phyloP scores from a whole-genome alignment of 2,329 filamentous ascomycete genomes.

The Amauroascus verrucosus region DNA sequence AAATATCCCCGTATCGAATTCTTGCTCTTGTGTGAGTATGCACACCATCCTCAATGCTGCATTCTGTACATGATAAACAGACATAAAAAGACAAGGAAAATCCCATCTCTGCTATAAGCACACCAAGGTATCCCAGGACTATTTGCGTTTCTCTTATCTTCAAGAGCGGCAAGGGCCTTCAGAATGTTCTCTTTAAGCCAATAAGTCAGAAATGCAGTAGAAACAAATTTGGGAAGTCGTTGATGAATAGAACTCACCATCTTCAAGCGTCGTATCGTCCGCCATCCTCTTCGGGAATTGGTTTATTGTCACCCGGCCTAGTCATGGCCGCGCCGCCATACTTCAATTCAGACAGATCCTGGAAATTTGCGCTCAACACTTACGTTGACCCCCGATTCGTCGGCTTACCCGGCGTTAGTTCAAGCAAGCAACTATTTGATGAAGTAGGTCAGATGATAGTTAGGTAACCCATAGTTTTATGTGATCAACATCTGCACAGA shows the following conservation, averaged over 20 bases:
- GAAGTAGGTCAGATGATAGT: too few relatives aligned
- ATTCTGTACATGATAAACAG: too few relatives aligned
- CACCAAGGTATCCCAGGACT: too few relatives aligned
- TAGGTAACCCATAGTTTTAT: too few relatives aligned
- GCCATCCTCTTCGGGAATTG: slow-evolving; percentile 35
- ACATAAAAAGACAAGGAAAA: too few relatives aligned
- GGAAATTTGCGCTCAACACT: slow-evolving; percentile 31
- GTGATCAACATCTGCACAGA: too few relatives aligned
- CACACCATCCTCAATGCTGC: too few relatives aligned
- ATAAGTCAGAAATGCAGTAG: background rate
- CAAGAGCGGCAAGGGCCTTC: slow-evolving; percentile 29
- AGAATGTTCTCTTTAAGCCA: slow-evolving; percentile 30
- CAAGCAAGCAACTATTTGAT: background rate
- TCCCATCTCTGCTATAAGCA: background rate
- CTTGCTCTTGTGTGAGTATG: too few relatives aligned
- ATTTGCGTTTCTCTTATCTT: slow-evolving; percentile 24
- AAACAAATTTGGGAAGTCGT: background rate
- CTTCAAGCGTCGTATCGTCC: slow-evolving; percentile 31
- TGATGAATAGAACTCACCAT: slow-evolving; percentile 23
- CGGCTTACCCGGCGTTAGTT: slow-evolving; percentile 20
- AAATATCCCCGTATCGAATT: too few relatives aligned
- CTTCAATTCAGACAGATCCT: slow-evolving; percentile 26
- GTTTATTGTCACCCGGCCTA: slow-evolving; percentile 31
- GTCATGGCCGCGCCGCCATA: slow-evolving; percentile 29
- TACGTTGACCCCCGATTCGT: slow-evolving; percentile 36